Evolutionary conservation across 495 filamentous ascomycete genomes (phyloP).

Genomic region (Penicillium nucicola): DNA sequence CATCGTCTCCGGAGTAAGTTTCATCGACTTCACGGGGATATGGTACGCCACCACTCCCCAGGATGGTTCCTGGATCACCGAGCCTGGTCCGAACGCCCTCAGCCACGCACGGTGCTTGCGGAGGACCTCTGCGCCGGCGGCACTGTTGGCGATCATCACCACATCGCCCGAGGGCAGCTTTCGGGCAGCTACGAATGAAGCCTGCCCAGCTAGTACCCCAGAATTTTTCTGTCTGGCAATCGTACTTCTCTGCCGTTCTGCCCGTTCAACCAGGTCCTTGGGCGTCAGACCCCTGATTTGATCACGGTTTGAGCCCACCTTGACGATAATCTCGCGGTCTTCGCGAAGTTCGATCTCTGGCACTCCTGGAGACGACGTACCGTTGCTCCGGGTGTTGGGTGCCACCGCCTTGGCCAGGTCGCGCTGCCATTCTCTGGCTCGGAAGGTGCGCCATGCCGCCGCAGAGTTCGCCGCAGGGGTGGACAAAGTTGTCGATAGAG

Average conservation of each 20-base stretch:
- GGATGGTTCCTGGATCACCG: conserved; percentile 10
- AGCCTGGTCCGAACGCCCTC: conserved; percentile 3
- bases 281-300: too few relatives aligned
- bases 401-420: conserved; percentile 3
- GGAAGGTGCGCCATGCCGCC: conserved; percentile 8
- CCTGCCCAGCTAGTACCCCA: conserved; percentile 1
- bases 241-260: too few relatives aligned
- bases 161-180: conserved; percentile 13
- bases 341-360: not conserved
- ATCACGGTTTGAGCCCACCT: too few relatives aligned
- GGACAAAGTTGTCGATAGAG: not conserved
- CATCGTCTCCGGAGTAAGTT: conserved; percentile 9
- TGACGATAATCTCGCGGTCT: too few relatives aligned
- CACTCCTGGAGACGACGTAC: conserved; percentile 3
- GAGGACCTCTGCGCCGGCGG: conserved; percentile 9
- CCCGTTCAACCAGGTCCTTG: too few relatives aligned
- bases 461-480: conserved; percentile 3
- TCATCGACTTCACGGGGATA: conserved; percentile 5
- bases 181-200: conserved; percentile 9
- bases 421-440: conserved; percentile 1
- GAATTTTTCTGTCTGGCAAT: not conserved
- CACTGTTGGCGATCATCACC: conserved; percentile 3
- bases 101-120: conserved; percentile 6
- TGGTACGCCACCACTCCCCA: conserved; percentile 17
- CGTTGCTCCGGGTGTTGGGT: not conserved